phyloP scores from a whole-genome alignment of 2,329 filamentous ascomycete genomes.

The Venturia asperata region DNA sequence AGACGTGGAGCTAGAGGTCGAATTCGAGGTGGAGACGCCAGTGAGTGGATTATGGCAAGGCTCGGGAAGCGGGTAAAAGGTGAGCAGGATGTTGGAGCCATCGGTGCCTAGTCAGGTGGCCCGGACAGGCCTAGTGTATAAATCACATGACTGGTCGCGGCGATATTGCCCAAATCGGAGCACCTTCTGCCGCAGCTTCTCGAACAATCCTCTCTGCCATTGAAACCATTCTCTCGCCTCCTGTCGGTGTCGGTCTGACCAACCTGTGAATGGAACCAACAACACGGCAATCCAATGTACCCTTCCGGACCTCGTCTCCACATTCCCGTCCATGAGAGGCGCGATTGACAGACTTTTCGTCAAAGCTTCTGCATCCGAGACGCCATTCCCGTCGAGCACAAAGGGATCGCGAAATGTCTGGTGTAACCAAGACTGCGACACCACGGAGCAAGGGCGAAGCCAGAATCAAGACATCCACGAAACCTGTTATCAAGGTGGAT shows the following conservation, averaged over 20 bases:
- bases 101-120: no score
- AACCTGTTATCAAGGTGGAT: slow-evolving; percentile 12
- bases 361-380: background rate
- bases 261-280: no score
- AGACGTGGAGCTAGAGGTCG: background rate
- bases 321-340: background rate
- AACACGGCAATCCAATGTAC: no score
- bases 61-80: background rate
- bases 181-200: no score
- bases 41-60: background rate
- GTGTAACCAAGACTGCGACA: background rate
- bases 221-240: no score
- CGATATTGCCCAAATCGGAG: no score
- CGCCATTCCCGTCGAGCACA: background rate
- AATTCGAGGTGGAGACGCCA: background rate
- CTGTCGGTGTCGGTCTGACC: no score
- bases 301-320: background rate
- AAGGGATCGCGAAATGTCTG: background rate
- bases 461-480: background rate
- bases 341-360: background rate
- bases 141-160: no score
- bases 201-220: no score
- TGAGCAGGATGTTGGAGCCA: background rate
- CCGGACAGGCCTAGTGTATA: no score
- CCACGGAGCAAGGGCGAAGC: slow-evolving; percentile 9